Evolutionary conservation across 1,139 yeast species (phyloP), one percentile per base, ranked within the genome.

Genomic region (Spathaspora sp.): DNA sequence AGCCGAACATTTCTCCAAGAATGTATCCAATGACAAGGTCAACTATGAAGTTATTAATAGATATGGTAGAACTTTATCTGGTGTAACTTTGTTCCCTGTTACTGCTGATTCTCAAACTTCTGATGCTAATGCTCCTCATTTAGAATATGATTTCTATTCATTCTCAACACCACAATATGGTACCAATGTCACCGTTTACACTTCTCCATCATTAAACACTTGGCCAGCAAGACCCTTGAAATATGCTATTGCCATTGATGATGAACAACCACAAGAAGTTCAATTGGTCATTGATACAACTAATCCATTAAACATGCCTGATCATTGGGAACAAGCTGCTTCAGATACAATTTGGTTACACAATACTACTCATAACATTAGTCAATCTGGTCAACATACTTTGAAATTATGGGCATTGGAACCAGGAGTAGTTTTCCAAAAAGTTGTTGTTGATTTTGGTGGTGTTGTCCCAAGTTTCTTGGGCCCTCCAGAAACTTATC

Each of bases 401-500:
- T 42, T 55, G 40, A 54, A 51, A 38, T 36, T 54, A 10, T 55
- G 58, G 58, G 44, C 47, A 8, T 51, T 54, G 31, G 57, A 54
- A 39, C 52, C 51, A 11, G 51, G 48, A 3, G 44, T 53, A 15
- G 52, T 49, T 11, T 25, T 54, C 29, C 55, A 54, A 39, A 53
- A 53, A 37, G 41, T 50, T 29, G 44, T 53, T 5, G 46, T 50
- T 41, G 57, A 54, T 43, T 53, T 54, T 43, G 57, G 57, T 13
- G 57, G 57, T 2, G 57, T 51, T 8, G 33, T 40, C 13, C 44
- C 43, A 11, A 51, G 55, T 42, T 51, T 50, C 43, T 47, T 54
- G 16, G 57, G 57, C 11, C 57, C 57, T n/a, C 57, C 57, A n/a
- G 57, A 54, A 38, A 51, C 54, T 38, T 43, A 47, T 38, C 43